These are phyloP conservation scores for Crucibulum laeve DNA, from an alignment of 768 basidiomycete species.

Conservation along the genomic window DNA sequence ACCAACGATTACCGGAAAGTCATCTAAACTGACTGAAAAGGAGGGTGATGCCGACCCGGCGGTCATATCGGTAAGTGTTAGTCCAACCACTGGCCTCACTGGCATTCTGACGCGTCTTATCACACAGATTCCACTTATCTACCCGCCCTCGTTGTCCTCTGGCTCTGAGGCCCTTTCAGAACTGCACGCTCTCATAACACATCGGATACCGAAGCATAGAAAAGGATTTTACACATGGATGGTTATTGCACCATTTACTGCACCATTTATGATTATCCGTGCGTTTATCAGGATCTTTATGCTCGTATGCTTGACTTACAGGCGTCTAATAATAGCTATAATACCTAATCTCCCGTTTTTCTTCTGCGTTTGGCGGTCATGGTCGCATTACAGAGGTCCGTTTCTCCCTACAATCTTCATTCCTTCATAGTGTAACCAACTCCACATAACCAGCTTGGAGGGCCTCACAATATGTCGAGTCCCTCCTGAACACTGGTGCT, in stretches of 20 bases:
- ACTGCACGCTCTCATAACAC: slow-evolving; percentile 44
- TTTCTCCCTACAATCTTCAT: background rate
- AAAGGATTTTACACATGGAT: slow-evolving; percentile 67
- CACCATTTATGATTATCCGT: slow-evolving; percentile 79
- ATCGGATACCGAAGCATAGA: slow-evolving; percentile 59
- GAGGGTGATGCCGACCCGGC: slow-evolving; percentile 11
- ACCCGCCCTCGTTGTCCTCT: slow-evolving; percentile 43
- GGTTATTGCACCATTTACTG: slow-evolving; percentile 61
- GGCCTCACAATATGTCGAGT: slow-evolving; percentile 63
- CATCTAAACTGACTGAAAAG: slow-evolving; percentile 14
- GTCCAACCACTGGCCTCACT: background rate
- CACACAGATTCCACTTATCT: slow-evolving; percentile 61
- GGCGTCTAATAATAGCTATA: slow-evolving; percentile 41
- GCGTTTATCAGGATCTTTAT: slow-evolving; percentile 20
- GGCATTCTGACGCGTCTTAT: background rate
- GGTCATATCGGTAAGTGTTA: background rate
- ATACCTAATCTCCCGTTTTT: slow-evolving; percentile 85
- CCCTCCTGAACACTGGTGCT: slow-evolving; percentile 48
- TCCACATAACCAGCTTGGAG: slow-evolving; percentile 47
- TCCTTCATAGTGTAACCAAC: background rate
- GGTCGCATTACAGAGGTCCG: slow-evolving; percentile 78
- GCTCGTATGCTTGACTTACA: background rate
- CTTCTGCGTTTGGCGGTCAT: slow-evolving; percentile 81
- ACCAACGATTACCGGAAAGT: slow-evolving; percentile 36
- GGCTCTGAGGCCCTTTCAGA: slow-evolving; percentile 35